Conservation (phyloP, 495 filamentous ascomycete species). For the Trypethelium eluteriae region DNA sequence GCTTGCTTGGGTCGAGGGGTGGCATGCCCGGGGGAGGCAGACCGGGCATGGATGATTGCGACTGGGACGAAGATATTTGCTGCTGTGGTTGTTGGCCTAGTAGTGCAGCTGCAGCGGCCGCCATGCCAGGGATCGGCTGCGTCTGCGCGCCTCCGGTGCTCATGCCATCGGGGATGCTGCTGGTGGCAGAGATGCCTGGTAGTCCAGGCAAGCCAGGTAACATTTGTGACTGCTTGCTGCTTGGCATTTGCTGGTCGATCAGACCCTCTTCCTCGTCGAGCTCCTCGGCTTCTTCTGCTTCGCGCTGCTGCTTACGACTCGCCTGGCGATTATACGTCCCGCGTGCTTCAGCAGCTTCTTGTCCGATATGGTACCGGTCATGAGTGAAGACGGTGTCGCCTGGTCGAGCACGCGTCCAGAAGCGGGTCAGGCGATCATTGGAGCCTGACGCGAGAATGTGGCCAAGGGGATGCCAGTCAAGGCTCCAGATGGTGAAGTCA, state of each 20-base stretch:
- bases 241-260: slow-evolving; percentile 85
- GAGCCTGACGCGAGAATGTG: slow-evolving; percentile 98
- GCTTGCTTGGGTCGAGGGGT: slow-evolving; percentile 54
- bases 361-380: slow-evolving; percentile 90
- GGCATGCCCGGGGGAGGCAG: slow-evolving; percentile 45
- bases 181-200: slow-evolving; percentile 28
- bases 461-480: slow-evolving; percentile 94
- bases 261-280: slow-evolving; percentile 89
- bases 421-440: slow-evolving; percentile 91
- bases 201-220: slow-evolving; percentile 46
- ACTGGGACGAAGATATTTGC: slow-evolving; percentile 41
- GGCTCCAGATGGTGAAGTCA: slow-evolving; percentile 88
- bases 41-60: slow-evolving; percentile 38
- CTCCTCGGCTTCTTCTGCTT: slow-evolving; percentile 85
- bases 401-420: slow-evolving; percentile 85
- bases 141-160: slow-evolving; percentile 36
- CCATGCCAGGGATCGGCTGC: slow-evolving; percentile 44
- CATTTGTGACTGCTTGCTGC: slow-evolving; percentile 32
- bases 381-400: slow-evolving; percentile 76
- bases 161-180: slow-evolving; percentile 33
- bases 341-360: slow-evolving; percentile 83
- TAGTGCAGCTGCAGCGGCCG: slow-evolving; percentile 31
- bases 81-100: slow-evolving; percentile 32
- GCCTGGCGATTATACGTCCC: slow-evolving; percentile 85
- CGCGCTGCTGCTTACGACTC: slow-evolving; percentile 68